Evolutionary conservation across 768 basidiomycete species (phyloP).

Genomic region (Russula vinacea): DNA sequence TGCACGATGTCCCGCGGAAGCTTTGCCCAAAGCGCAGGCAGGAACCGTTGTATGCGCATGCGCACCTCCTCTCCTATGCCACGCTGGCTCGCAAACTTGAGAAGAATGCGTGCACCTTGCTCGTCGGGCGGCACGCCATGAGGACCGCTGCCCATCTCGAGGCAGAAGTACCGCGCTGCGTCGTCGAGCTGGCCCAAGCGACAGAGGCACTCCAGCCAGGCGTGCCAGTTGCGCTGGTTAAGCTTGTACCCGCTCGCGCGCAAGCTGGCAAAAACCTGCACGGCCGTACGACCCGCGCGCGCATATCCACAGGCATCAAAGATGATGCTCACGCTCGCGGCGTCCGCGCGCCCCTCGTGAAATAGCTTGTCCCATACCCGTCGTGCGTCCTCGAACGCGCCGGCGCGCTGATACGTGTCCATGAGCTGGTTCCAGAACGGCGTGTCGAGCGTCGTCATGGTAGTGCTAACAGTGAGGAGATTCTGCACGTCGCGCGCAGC

Average conservation of each 20-base stretch:
- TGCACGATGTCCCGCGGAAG: conserved; percentile 18
- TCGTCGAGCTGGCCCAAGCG: conserved; percentile 62
- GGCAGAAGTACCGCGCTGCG: conserved; percentile 59
- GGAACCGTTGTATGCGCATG: conserved; percentile 27
- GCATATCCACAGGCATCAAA: conserved; percentile 79
- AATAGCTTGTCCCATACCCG: conserved; percentile 78
- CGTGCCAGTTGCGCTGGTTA: conserved; percentile 72
- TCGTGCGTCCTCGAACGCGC: conserved; percentile 66
- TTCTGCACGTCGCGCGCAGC: conserved; percentile 69
- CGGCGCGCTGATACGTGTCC: conserved; percentile 82
- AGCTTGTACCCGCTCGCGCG: conserved; percentile 48
- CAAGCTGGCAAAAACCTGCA: conserved; percentile 53
- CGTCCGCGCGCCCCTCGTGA: conserved; percentile 54
- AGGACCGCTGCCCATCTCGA: conserved; percentile 56
- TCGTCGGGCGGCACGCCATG: conserved; percentile 47
- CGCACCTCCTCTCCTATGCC: conserved; percentile 19
- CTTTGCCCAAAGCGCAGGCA: conserved; percentile 26
- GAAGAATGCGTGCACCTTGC: conserved; percentile 50
- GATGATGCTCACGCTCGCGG: conserved; percentile 73
- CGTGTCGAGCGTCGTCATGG: conserved; percentile 64
- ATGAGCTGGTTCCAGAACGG: conserved; percentile 70
- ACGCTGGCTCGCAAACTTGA: conserved; percentile 32
- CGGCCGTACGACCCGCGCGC: conserved; percentile 49
- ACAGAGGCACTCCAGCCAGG: conserved; percentile 84
- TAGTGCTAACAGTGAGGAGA: conserved; percentile 71